Base-by-base conservation (phyloP, 805 yeast species). In the Ogataea neopini region DNA sequence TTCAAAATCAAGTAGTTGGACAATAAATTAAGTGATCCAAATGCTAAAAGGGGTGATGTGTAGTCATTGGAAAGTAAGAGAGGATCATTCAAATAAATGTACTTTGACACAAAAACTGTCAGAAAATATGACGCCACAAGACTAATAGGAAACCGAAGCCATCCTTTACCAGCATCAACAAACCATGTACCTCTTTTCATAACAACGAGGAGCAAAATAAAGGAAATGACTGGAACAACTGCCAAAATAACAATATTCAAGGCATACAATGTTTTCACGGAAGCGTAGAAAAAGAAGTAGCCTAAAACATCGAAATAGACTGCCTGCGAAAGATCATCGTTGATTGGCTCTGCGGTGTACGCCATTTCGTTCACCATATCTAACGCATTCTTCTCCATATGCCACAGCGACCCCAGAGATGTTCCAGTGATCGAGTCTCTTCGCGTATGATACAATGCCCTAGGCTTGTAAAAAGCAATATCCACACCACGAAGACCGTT, bases 381-480 rank as follows among this genome's bases (percentile, higher is more conserved):
- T 56, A 86, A 65, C 0, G 95, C 72, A 44, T 80, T 83, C 3
- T 83, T 75, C 29, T 87, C 72, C 96, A 91, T 91, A 61, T 88
- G 92, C 84, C 92, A 86, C 39, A 91, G 68, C 0, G 96, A 84
- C 37, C 77, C 83, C 50, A 75, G 79, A 15, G 84, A 70, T 11
- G 88, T 76, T 50, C 82, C 80, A 41, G 74, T 71, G 39, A 87
- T 84, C 40, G 79, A 78, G 64, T 91, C 97, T 39, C 80, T 73
- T 13, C 71, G 67, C 1, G 97, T 91, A 61, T 91, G 97, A 58
- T 91, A 91, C 35, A 87, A 66, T 43, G 86, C 80, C 59, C 97
- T 76, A 19, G 96, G 96, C 58, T 81, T 84, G 63, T 79, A 89
- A 64, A 91, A 91, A 1, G 97, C 96, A 57, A 91, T 79, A 66